Conservation (phyloP, 768 basidiomycete genomes). For the Kwoniella dejecticola region DNA sequence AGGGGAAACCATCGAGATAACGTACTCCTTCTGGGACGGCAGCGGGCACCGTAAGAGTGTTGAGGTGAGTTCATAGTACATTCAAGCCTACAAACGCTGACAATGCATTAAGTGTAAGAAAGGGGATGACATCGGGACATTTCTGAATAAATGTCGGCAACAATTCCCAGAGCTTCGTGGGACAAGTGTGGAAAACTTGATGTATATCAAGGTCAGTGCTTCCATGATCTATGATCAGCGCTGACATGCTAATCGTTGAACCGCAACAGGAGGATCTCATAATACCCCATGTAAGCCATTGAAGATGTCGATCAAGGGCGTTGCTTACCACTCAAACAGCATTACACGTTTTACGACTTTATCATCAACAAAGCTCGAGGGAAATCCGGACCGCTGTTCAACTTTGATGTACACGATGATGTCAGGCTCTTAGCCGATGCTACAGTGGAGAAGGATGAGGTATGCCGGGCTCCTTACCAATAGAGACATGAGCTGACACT, state of each 20-base stretch:
- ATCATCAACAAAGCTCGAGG: conserved; percentile 98
- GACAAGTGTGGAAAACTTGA: conserved; percentile 90
- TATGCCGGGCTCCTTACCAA: conserved; percentile 48
- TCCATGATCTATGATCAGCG: too few relatives aligned
- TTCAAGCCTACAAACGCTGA: not conserved
- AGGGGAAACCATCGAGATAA: conserved; percentile 78
- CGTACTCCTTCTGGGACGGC: conserved; percentile 98
- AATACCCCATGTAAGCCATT: conserved; percentile 78
- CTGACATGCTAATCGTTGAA: too few relatives aligned
- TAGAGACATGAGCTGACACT: not conserved
- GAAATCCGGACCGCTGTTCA: conserved; percentile 96
- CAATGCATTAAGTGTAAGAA: conserved; percentile 78
- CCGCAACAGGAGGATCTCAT: conserved; percentile 83
- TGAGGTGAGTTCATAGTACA: conserved; percentile 65
- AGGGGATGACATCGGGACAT: conserved; percentile 80
- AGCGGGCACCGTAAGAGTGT: conserved; percentile 94
- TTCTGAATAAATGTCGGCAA: conserved; percentile 88
- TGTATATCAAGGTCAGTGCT: conserved; percentile 99
- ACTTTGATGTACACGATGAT: conserved; percentile 98
- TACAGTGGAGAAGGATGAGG: conserved; percentile 95
- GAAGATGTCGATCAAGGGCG: not conserved
- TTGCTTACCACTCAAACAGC: conserved; percentile 60
- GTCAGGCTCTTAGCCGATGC: conserved; percentile 92
- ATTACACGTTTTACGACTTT: conserved; percentile 97
- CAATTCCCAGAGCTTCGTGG: conserved; percentile 91